Percentiles rank a stretch among this genome's conserved stretches.
phyloP scores from a whole-genome alignment of 768 basidiomycete genomes.

The Mycena galericulata region DNA sequence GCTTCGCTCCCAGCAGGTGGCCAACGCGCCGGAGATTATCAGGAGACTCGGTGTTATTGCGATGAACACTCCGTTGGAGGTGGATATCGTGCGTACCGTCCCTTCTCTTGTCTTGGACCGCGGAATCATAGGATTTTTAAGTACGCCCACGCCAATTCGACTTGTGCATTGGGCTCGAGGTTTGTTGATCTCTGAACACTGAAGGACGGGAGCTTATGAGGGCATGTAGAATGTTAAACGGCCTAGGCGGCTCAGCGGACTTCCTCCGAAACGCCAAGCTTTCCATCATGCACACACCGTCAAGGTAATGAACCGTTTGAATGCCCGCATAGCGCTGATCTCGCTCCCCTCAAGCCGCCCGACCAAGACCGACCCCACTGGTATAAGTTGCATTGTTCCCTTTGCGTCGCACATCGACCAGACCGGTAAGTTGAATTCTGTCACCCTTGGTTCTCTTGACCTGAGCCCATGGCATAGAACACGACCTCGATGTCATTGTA shows the following conservation, averaged over 20 bases:
- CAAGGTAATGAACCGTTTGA: slow-evolving; percentile 41
- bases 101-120: not conserved
- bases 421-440: slow-evolving; percentile 49
- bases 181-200: slow-evolving; percentile 10
- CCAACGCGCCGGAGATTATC: slow-evolving; percentile 63
- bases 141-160: slow-evolving; percentile 66
- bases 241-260: slow-evolving; percentile 61
- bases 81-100: slow-evolving; percentile 54
- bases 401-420: slow-evolving; percentile 62
- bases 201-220: not conserved
- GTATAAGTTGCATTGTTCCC: slow-evolving; percentile 63
- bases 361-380: slow-evolving; percentile 60
- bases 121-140: slow-evolving; percentile 23
- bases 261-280: slow-evolving; percentile 63
- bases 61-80: slow-evolving; percentile 65
- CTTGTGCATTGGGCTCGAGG: slow-evolving; percentile 59
- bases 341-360: slow-evolving; percentile 47
- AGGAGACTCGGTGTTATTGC: slow-evolving; percentile 61
- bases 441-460: not conserved
- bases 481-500: slow-evolving; percentile 60
- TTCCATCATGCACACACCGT: slow-evolving; percentile 64
- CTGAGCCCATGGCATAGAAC: slow-evolving; percentile 44
- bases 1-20: slow-evolving; percentile 63
- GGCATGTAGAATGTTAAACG: slow-evolving; percentile 56
- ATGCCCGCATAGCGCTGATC: not conserved